phyloP scores from a whole-genome alignment of 2,329 filamentous ascomycete genomes.

The Ilyonectria destructans region DNA sequence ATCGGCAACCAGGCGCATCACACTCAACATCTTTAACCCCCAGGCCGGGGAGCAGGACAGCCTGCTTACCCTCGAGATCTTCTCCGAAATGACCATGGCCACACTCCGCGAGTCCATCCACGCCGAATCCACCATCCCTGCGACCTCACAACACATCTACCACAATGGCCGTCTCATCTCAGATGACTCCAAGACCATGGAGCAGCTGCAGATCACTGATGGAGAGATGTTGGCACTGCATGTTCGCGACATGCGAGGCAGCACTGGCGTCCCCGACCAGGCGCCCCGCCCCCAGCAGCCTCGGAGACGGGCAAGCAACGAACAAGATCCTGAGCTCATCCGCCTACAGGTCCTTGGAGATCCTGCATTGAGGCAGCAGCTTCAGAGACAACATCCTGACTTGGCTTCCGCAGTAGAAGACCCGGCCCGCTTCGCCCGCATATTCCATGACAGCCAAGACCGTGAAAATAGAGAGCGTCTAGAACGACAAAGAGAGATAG shows the following conservation, averaged over 20 bases:
- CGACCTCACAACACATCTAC: slow-evolving; percentile 85
- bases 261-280: slow-evolving; percentile 60
- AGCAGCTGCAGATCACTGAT: slow-evolving; percentile 85
- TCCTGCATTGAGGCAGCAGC: slow-evolving; percentile 79
- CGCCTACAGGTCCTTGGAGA: slow-evolving; percentile 88
- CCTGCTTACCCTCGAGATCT: slow-evolving; percentile 86
- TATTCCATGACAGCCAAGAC: slow-evolving; percentile 78
- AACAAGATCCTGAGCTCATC: slow-evolving; percentile 84
- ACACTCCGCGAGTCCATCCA: slow-evolving; percentile 91
- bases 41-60: slow-evolving; percentile 79
- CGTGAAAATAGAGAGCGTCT: slow-evolving; percentile 81
- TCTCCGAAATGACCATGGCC: slow-evolving; percentile 85
- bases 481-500: slow-evolving; percentile 87
- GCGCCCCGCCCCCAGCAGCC: slow-evolving; percentile 53
- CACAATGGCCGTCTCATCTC: slow-evolving; percentile 88
- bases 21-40: slow-evolving; percentile 86
- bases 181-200: slow-evolving; percentile 85
- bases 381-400: slow-evolving; percentile 81
- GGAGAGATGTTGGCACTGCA: slow-evolving; percentile 95
- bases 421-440: slow-evolving; percentile 81
- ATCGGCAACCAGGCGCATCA: slow-evolving; percentile 79
- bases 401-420: slow-evolving; percentile 85
- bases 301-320: slow-evolving; percentile 52
- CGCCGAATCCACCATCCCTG: slow-evolving; percentile 83
- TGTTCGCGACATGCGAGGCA: slow-evolving; percentile 74